Percentiles rank a stretch among this genome's conserved stretches.
These are phyloP conservation scores for Pleurotus platypus DNA, from an alignment of 768 basidiomycete species.

Conservation along the genomic window DNA sequence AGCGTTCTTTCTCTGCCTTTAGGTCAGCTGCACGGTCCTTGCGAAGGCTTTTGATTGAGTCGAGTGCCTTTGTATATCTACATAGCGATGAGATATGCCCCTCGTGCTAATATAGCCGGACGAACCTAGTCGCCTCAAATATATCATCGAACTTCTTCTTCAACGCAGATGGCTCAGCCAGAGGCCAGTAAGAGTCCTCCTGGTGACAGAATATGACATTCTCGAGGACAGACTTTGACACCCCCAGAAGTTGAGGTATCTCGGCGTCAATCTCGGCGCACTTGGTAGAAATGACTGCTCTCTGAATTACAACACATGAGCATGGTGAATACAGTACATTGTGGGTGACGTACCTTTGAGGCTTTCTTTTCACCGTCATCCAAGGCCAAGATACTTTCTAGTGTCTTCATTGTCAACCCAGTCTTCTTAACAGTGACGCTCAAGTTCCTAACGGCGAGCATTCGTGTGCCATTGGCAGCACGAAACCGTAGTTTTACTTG, in stretches of 20 bases:
- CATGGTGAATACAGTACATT: too few relatives aligned
- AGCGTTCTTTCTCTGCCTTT: constrained; percentile 88
- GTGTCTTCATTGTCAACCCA: constrained; percentile 93
- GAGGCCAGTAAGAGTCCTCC: constrained; percentile 98
- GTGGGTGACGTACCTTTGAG: constrained; percentile 60
- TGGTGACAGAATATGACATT: constrained; percentile 99
- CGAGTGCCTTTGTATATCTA: constrained; percentile 96
- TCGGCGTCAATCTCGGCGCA: constrained; percentile 96
- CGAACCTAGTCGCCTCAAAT: constrained; percentile 93
- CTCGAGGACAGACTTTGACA: constrained; percentile 96
- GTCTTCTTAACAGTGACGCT: constrained; percentile 94
- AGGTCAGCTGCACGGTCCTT: constrained; percentile 90
- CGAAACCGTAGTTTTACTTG: constrained; percentile 94
- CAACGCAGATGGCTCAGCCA: constrained; percentile 82
- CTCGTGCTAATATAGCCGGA: not conserved
- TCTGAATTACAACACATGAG: constrained; percentile 34
- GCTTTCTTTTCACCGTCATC: constrained; percentile 66
- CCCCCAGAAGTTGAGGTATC: constrained; percentile 89
- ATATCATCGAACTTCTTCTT: constrained; percentile 99
- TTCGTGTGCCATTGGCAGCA: constrained; percentile 84
- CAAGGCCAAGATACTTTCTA: constrained; percentile 84
- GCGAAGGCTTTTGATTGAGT: constrained; percentile 83
- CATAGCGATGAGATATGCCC: not conserved
- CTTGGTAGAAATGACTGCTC: constrained; percentile 91
- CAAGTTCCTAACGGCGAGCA: constrained; percentile 88